These are phyloP conservation scores for Chytriomyces sp. DNA, from an alignment of 192 early-diverging fungal species.

Conservation along the genomic window DNA sequence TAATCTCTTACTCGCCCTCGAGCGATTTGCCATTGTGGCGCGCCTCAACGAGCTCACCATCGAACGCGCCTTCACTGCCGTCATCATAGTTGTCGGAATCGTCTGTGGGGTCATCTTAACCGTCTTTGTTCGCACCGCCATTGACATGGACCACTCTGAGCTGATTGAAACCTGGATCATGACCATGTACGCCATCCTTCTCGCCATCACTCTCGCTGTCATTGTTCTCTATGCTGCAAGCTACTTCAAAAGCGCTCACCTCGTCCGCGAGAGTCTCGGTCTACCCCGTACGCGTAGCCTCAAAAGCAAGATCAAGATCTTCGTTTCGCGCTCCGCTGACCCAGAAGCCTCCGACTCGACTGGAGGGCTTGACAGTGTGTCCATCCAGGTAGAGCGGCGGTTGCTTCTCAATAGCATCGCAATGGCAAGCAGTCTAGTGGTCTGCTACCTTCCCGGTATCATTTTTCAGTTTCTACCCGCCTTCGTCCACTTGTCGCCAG, in stretches of 20 bases:
- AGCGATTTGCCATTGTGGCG: background rate
- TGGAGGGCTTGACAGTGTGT: background rate
- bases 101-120: background rate
- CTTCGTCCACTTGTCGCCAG: background rate
- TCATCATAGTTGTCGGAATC: background rate
- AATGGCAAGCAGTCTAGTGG: background rate
- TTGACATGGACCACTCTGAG: background rate
- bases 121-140: background rate
- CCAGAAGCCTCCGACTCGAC: too few relatives aligned
- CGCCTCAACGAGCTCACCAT: background rate
- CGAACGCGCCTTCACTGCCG: background rate
- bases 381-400: background rate
- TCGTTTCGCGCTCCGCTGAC: background rate
- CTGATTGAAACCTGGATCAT: background rate
- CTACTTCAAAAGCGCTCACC: background rate
- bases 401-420: background rate
- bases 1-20: background rate
- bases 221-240: background rate
- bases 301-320: background rate
- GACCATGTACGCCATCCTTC: background rate
- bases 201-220: background rate
- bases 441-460: slow-evolving; percentile 8
- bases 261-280: background rate
- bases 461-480: background rate
- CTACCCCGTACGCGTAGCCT: background rate